Base-by-base conservation (phyloP, 805 yeast species). In the Schwanniomyces pseudopolymorphus region DNA sequence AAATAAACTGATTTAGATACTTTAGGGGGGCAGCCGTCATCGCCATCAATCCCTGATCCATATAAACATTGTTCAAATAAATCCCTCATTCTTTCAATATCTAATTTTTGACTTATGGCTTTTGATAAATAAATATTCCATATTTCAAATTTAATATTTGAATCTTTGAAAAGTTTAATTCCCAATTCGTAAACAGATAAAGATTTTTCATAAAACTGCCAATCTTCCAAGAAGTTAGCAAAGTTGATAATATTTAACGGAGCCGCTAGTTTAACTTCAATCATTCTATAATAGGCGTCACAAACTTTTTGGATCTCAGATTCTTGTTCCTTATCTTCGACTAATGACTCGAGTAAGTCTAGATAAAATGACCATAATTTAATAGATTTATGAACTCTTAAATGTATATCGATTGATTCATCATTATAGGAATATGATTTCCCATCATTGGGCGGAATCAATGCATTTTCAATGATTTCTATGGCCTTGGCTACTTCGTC, bases 361-460 rank as follows among this genome's bases (percentile, higher is more conserved):
- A 89, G 60, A 57, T 86, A 88, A 51, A 80, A 78, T 3, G 79
- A 66, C 97, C 97, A 91, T 5, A 90, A 64, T 43, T 78, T 78
- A 36, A 70, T 64, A 4, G 87, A 81, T 53, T 81, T 83, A 60
- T 79, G 83, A 8, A 85, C 54, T 25, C 88, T 63, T 22, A 77
- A 63, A 51, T 85, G 90, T 0, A 87, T 79, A 11, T 84, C 69
- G 2, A 74, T 45, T 0, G 66, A 53, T 16, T 63, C 57, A 56
- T 82, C 83, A 31, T 65, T 61, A 48, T 64, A 76, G 39, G 42
- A 44, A 2, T 41, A 44, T 4, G 49, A 42, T 5, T 53, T 47
- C 14, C 42, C 38, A 20, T 46, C 45, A 13, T 48, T 45, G 13
- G 45, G 44, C 4, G 47, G 44, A 22, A 57, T 54, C 24, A 75